These are phyloP conservation scores for Melanogaster broomeanus DNA, from an alignment of 768 basidiomycete genomes.

Conservation along the genomic window DNA sequence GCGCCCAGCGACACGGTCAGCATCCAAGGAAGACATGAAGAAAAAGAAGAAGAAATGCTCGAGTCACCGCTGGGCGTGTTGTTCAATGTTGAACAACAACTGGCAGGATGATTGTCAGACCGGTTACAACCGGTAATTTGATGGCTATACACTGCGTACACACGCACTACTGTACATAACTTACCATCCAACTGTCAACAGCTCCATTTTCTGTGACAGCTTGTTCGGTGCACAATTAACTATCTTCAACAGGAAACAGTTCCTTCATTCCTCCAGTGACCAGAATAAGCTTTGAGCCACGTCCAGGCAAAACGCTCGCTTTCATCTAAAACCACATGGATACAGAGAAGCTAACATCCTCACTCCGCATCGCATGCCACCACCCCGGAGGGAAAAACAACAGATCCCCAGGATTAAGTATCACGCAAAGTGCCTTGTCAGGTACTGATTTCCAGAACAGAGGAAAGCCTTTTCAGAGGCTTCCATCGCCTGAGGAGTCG, in stretches of 20 bases:
- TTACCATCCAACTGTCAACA: no score
- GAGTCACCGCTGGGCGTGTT: slow-evolving; percentile 16
- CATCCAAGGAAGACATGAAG: slow-evolving; percentile 32
- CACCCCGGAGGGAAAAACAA: slow-evolving; percentile 90
- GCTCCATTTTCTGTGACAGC: no score
- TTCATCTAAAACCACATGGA: slow-evolving; percentile 85
- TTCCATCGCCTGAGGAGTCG: slow-evolving; percentile 21
- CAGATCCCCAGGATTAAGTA: slow-evolving; percentile 80
- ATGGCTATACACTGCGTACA: slow-evolving; percentile 17
- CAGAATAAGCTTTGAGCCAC: slow-evolving; percentile 1
- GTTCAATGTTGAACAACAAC: slow-evolving; percentile 15
- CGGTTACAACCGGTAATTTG: slow-evolving; percentile 30
- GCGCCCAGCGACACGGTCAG: slow-evolving; percentile 28
- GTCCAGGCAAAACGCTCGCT: slow-evolving; percentile 24
- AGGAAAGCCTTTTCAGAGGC: slow-evolving; percentile 34
- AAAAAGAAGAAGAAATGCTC: neutral
- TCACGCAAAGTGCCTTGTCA: slow-evolving; percentile 58
- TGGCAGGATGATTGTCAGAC: slow-evolving; percentile 12
- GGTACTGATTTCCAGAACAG: slow-evolving; percentile 59
- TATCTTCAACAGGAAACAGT: slow-evolving; percentile 7
- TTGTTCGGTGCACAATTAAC: neutral
- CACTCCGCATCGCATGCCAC: slow-evolving; percentile 93
- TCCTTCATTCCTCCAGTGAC: slow-evolving; percentile 4
- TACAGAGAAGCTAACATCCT: slow-evolving; percentile 80
- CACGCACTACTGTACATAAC: slow-evolving; percentile 8